Evolutionary conservation across 73 alveolate genomes (phyloP).

Genomic region (Stentor coeruleus): DNA sequence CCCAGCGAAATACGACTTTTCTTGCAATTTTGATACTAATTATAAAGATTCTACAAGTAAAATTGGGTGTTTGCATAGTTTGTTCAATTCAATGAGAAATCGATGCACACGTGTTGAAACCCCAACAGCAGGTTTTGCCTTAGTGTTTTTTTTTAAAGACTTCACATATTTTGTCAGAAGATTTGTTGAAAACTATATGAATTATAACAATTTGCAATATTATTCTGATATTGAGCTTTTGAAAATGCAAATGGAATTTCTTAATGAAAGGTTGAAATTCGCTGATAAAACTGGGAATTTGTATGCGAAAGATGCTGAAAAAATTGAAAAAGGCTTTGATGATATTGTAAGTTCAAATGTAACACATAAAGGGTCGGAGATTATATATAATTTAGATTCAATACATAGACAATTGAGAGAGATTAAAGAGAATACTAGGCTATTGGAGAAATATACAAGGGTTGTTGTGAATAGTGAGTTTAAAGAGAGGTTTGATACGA

Average conservation of each 20-base stretch:
- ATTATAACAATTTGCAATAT: not conserved
- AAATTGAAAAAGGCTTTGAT: not conserved
- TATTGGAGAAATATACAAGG: not conserved
- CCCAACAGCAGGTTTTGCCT: constrained; percentile 62
- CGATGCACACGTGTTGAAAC: constrained; percentile 67
- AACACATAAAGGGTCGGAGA: not conserved
- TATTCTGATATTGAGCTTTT: constrained; percentile 10
- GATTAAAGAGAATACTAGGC: not conserved
- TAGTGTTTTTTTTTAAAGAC: constrained; percentile 55
- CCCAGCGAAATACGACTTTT: not conserved
- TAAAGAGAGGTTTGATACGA: not conserved
- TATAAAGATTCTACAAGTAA: constrained; percentile 28
- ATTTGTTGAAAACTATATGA: constrained; percentile 44
- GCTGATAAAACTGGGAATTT: not conserved
- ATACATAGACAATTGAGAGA: not conserved
- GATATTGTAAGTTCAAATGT: not conserved
- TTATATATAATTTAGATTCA: not conserved
- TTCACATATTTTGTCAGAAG: constrained; percentile 45
- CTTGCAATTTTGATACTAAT: constrained; percentile 4
- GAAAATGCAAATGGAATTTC: constrained; percentile 54
- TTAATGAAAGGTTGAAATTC: constrained; percentile 27
- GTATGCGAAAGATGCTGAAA: not conserved
- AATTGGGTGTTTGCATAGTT: constrained; percentile 48
- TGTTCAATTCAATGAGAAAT: constrained; percentile 46
- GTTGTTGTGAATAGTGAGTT: not conserved